Evolutionary conservation across 2,329 filamentous ascomycete species (phyloP).

Genomic region (Coleophoma crateriformis): DNA sequence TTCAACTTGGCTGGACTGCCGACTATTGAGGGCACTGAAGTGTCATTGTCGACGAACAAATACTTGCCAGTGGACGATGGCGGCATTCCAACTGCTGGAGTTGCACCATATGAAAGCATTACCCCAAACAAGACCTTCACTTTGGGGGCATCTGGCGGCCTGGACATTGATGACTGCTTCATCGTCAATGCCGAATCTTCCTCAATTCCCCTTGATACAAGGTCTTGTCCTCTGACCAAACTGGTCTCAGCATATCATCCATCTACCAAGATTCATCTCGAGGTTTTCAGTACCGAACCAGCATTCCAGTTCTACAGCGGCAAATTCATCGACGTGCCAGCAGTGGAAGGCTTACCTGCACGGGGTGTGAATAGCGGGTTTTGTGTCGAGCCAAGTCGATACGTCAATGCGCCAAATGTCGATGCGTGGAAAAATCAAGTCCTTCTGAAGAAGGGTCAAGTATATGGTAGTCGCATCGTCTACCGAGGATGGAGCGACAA

Average conservation of each 20-base stretch:
- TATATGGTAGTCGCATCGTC: slow-evolving; percentile 74
- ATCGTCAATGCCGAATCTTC: slow-evolving; percentile 43
- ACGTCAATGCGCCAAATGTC: slow-evolving; percentile 82
- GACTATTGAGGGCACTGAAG: slow-evolving; percentile 57
- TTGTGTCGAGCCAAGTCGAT: slow-evolving; percentile 88
- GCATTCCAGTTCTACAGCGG: slow-evolving; percentile 98
- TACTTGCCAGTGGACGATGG: slow-evolving; percentile 70
- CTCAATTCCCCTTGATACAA: slow-evolving; percentile 43
- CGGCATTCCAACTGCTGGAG: slow-evolving; percentile 66
- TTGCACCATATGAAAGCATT: slow-evolving; percentile 58
- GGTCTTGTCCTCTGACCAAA: slow-evolving; percentile 52
- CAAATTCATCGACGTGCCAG: slow-evolving; percentile 74
- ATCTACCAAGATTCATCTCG: slow-evolving; percentile 69
- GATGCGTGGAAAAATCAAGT: slow-evolving; percentile 75
- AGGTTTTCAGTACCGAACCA: slow-evolving; percentile 87
- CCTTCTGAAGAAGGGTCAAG: slow-evolving; percentile 76
- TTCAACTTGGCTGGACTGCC: slow-evolving; percentile 55
- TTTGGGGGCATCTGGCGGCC: slow-evolving; percentile 59
- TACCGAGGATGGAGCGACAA: slow-evolving; percentile 77
- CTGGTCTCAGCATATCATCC: slow-evolving; percentile 72
- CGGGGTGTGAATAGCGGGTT: slow-evolving; percentile 70
- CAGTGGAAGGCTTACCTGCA: slow-evolving; percentile 53
- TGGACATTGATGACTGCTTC: slow-evolving; percentile 83
- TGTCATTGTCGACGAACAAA: slow-evolving; percentile 49
- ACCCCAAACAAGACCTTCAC: slow-evolving; percentile 63